These are phyloP conservation scores for Termitomyces sp. DNA, from an alignment of 768 basidiomycete genomes.

Conservation along the genomic window DNA sequence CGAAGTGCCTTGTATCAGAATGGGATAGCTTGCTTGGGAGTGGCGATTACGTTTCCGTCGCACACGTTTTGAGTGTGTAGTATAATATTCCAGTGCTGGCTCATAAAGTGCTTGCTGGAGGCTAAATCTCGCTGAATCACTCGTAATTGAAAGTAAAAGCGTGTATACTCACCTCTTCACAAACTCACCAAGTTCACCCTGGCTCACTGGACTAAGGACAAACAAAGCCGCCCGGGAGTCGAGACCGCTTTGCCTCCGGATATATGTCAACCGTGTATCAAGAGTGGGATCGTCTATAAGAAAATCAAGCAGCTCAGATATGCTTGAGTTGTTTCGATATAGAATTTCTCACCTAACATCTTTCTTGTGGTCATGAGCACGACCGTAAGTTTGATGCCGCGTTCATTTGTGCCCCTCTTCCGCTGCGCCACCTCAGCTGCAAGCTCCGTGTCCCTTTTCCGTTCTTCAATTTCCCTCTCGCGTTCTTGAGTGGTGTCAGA, in stretches of 20 bases:
- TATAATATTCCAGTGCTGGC: slow-evolving; percentile 90
- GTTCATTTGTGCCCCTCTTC: slow-evolving; percentile 75
- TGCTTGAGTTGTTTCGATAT: neutral
- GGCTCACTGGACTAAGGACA: slow-evolving; percentile 88
- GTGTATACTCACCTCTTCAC: slow-evolving; percentile 55
- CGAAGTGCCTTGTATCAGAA: slow-evolving; percentile 38
- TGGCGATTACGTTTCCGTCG: slow-evolving; percentile 84
- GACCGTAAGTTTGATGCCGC: slow-evolving; percentile 91
- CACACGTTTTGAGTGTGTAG: slow-evolving; percentile 87
- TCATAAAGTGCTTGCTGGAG: slow-evolving; percentile 88
- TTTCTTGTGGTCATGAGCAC: slow-evolving; percentile 86
- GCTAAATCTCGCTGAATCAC: slow-evolving; percentile 28
- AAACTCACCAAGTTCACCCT: slow-evolving; percentile 85
- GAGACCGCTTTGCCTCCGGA: slow-evolving; percentile 82
- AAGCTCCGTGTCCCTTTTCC: slow-evolving; percentile 66
- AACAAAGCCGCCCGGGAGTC: slow-evolving; percentile 92
- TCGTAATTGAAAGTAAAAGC: neutral
- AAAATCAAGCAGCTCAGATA: neutral
- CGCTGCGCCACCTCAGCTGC: slow-evolving; percentile 73
- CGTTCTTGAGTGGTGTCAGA: slow-evolving; percentile 49
- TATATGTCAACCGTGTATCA: slow-evolving; percentile 79
- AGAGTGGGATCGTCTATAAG: slow-evolving; percentile 74
- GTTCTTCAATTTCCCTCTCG: slow-evolving; percentile 63
- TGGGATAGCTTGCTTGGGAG: slow-evolving; percentile 52
- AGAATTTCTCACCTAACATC: slow-evolving; percentile 62